These are phyloP conservation scores for Plasmodium vivax DNA, from an alignment of 169 alveolate species.

Conservation along the genomic window DNA sequence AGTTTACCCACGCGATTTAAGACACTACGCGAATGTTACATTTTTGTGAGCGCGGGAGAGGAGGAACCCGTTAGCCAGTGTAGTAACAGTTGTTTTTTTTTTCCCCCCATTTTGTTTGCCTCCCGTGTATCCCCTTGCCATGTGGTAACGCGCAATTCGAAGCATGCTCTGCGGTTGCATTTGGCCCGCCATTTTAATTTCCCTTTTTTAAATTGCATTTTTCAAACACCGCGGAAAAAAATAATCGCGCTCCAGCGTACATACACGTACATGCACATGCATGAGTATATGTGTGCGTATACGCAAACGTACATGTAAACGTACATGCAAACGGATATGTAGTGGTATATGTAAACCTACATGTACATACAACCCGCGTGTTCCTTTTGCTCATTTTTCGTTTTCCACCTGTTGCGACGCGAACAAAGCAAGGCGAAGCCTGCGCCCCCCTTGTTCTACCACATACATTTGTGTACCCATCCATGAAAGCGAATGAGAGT, in stretches of 20 bases:
- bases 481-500: neutral
- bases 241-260: neutral
- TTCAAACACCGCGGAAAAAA: neutral
- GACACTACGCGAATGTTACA: neutral
- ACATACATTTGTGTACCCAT: neutral
- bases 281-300: neutral
- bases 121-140: neutral
- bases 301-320: neutral
- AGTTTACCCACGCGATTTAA: neutral
- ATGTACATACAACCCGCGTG: neutral
- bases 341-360: neutral
- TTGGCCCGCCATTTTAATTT: neutral
- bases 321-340: neutral
- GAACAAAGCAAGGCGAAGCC: neutral
- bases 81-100: constrained; percentile 9
- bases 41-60: neutral
- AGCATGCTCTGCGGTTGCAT: neutral
- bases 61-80: constrained; percentile 7
- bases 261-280: neutral
- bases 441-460: neutral
- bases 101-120: neutral
- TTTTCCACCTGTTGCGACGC: neutral
- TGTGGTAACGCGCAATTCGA: neutral
- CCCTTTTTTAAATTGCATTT: neutral
- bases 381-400: neutral